Conservation (phyloP, 306 rosid genomes). For the Inga leiocalycina region DNA sequence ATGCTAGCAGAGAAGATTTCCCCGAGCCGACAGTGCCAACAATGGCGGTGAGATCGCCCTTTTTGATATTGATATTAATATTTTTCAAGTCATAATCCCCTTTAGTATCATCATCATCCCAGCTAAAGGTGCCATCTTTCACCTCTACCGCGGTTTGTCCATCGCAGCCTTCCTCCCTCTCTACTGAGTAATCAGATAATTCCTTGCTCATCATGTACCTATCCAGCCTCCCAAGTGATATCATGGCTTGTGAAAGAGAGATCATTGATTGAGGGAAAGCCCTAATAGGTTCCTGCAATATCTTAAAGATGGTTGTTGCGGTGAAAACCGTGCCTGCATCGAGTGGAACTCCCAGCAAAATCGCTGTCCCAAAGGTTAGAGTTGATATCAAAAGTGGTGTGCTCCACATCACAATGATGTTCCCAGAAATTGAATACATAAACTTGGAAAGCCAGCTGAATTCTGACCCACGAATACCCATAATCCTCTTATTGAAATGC, state of each 20-base stretch:
- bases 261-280: constrained; percentile 88
- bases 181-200: constrained; percentile 53
- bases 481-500: constrained; percentile 74
- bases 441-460: constrained; percentile 86
- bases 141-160: constrained; percentile 65
- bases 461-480: constrained; percentile 59
- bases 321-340: constrained; percentile 96
- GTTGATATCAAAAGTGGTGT: constrained; percentile 71
- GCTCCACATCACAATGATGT: constrained; percentile 73
- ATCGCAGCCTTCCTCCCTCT: constrained; percentile 60
- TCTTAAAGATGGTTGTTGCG: constrained; percentile 76
- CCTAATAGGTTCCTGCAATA: constrained; percentile 95
- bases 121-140: constrained; percentile 66
- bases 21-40: constrained; percentile 96
- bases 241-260: constrained; percentile 87
- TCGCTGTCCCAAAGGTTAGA: constrained; percentile 75
- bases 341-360: constrained; percentile 66
- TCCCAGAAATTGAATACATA: constrained; percentile 65
- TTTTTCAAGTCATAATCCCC: constrained; percentile 56
- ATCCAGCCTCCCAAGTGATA: constrained; percentile 86
- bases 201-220: constrained; percentile 78
- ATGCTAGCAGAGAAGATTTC: constrained; percentile 86
- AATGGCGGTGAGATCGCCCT: constrained; percentile 80
- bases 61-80: constrained; percentile 59
- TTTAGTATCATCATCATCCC: constrained; percentile 84